Percentiles rank a stretch among this genome's conserved stretches.
Conservation (phyloP, 257 asterid species). For the Haberlea rhodopensis region DNA sequence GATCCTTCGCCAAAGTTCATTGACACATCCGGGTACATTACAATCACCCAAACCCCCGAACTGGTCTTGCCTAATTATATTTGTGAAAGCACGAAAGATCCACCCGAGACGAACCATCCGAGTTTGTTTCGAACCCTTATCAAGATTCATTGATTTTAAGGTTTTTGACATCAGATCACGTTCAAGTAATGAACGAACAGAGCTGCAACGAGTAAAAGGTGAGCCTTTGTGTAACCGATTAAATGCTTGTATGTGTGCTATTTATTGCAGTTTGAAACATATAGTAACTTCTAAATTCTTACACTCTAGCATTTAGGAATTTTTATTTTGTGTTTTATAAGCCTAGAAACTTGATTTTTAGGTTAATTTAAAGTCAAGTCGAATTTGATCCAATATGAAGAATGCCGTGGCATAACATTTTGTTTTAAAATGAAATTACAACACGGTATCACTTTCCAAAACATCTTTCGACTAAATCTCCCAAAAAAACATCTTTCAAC, state of each 20-base stretch:
- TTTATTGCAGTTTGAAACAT: neutral
- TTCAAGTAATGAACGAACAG: conserved; percentile 1
- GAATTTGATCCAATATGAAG: no score
- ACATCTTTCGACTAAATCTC: no score
- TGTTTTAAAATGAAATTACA: no score
- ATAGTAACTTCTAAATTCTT: no score
- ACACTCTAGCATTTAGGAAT: no score
- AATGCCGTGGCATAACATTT: no score
- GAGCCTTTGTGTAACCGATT: neutral
- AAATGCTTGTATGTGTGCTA: neutral
- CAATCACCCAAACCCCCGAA: conserved; percentile 1
- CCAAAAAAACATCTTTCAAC: no score
- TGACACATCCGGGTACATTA: conserved; percentile 27
- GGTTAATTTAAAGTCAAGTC: no score
- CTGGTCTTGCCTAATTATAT: conserved; percentile 9
- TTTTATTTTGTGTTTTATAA: no score
- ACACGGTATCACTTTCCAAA: no score
- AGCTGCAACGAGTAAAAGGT: conserved; percentile 1
- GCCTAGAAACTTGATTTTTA: no score
- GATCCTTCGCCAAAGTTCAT: conserved; percentile 61
- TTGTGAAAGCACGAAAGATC: neutral
- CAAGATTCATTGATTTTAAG: neutral
- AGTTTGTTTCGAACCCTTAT: neutral
- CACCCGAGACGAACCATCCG: neutral
- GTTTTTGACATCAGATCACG: neutral